These are phyloP conservation scores for Symbiotaphrina buchneri DNA, from an alignment of 495 filamentous ascomycete species.

Conservation along the genomic window DNA sequence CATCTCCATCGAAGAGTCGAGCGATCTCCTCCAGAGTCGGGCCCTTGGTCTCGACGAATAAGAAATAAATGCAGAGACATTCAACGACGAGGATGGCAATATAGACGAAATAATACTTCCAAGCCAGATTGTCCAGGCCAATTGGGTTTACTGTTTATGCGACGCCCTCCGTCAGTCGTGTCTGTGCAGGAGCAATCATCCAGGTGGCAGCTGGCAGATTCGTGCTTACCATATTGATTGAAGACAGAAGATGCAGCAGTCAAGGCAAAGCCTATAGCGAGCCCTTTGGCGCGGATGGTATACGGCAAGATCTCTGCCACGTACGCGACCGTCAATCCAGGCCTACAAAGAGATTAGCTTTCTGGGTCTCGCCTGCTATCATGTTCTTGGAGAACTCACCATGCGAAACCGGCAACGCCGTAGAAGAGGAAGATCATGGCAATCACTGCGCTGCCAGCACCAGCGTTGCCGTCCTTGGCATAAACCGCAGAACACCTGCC, in stretches of 20 bases:
- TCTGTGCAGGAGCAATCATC: background rate
- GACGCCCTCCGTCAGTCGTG: background rate
- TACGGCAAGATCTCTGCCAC: background rate
- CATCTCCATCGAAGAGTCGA: conserved; percentile 34
- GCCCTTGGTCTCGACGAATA: conserved; percentile 39
- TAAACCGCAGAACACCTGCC: no score
- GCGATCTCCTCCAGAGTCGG: conserved; percentile 42
- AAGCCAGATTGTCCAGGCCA: background rate
- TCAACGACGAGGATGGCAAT: background rate
- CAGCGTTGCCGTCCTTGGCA: conserved; percentile 8
- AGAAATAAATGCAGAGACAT: no score
- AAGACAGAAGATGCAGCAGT: no score
- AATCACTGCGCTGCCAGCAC: conserved; percentile 17
- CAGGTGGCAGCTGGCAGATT: no score
- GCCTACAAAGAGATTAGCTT: no score
- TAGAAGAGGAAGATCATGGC: conserved; percentile 18
- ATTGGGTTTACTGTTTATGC: background rate
- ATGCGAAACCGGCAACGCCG: conserved; percentile 20
- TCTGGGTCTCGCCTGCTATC: no score
- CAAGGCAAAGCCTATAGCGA: no score
- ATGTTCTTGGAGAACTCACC: no score
- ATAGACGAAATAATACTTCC: conserved; percentile 1
- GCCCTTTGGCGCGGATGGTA: background rate
- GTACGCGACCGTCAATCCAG: background rate
- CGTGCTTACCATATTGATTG: no score